These are phyloP conservation scores for Marchantia paleacea DNA, from an alignment of 225 moss, liverwort and hornwort species.

Conservation along the genomic window DNA sequence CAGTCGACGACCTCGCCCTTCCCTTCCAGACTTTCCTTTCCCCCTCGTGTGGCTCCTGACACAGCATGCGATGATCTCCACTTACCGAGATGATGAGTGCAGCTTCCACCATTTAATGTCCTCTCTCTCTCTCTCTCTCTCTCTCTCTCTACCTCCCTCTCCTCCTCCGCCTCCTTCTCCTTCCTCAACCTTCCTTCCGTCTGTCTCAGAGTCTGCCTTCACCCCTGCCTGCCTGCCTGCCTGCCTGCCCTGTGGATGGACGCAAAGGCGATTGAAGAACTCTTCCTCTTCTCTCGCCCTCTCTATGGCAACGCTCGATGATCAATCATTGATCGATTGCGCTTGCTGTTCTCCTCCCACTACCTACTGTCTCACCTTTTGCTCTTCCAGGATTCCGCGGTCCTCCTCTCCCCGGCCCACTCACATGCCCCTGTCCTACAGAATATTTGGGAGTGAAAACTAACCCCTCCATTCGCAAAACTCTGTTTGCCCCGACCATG, in stretches of 20 bases:
- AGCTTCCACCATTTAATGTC: conserved; percentile 7
- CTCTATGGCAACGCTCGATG: neutral
- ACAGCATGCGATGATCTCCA: neutral
- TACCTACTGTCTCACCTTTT: neutral
- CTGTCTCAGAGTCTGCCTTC: neutral
- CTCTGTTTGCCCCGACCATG: neutral
- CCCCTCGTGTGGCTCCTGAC: conserved; percentile 1
- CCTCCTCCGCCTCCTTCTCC: neutral
- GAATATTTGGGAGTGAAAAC: conserved; percentile 21
- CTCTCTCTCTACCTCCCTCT: neutral
- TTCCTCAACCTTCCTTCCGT: neutral
- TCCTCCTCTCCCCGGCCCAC: neutral
- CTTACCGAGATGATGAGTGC: neutral
- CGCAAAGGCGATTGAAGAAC: neutral
- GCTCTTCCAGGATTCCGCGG: neutral
- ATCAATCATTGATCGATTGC: conserved; percentile 14
- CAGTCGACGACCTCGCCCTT: neutral
- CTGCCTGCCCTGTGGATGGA: neutral
- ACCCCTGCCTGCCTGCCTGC: neutral
- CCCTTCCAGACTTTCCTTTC: neutral
- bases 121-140: neutral
- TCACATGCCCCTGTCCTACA: neutral
- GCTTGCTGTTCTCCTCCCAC: conserved; percentile 15
- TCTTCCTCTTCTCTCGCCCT: neutral
- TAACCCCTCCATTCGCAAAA: neutral